Evolutionary conservation across 345 rosid genomes (phyloP), one percentile per base, ranked within the genome.

Genomic region (Raphanus sativus): DNA sequence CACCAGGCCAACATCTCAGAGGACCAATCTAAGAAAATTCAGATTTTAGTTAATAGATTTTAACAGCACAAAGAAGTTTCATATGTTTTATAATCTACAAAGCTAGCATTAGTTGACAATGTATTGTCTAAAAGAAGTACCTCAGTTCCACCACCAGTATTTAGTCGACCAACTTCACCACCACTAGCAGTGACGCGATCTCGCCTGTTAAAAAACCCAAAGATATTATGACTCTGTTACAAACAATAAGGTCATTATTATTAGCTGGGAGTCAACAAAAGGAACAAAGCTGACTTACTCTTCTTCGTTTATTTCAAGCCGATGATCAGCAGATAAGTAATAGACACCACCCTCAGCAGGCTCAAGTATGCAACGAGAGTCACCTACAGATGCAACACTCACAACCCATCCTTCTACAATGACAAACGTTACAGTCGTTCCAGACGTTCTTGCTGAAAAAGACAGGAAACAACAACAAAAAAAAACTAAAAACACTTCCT

Each of bases 1-100:
- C 99, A 77, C 99, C 99, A 38, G 99, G 99, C 99, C 99, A 96
- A 88, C 99, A 96, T 85, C 99, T 87, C 83, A 96, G 75, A 13
- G 99, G 99, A 70, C 98, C 99, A 86, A 96, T 89, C 99, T 96
- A 81, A 62, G 83, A 78, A 24, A 77, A 38, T 9, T 74, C 8
- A 70, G 26, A 17, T 61, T 9, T 24, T 10, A 32, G 29, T 63
- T 70, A 64, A 80, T 59, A 83, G 52, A 84, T 13, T 34, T 4
- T 50, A 3, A 73, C 13, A 5, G 73, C 4, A 11, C 2, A 61
- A 17, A 25, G 33, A 11, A 15, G 25, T 50, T 58, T 73, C 26
- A 26, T 48, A 48, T 16, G 33, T 25, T 8, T 3, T 55, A 55
- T 28, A 55, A 17, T 54, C 26, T 7, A 17, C 59, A 54, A 54